Evolutionary conservation across 352 stramenopile species (phyloP).

Genomic region (Phytophthora cajani): DNA sequence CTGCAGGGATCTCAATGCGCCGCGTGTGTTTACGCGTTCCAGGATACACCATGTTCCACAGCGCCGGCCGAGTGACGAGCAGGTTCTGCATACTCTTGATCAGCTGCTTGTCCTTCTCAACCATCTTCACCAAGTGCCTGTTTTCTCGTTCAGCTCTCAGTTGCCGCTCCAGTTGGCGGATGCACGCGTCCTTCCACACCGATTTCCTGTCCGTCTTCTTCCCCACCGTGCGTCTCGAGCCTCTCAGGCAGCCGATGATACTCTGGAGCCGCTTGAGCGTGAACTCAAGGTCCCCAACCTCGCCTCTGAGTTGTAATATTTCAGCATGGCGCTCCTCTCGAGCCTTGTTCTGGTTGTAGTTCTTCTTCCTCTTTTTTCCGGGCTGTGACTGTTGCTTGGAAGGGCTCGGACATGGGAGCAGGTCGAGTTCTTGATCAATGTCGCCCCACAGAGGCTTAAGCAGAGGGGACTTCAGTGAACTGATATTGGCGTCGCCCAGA

Average conservation of each 20-base stretch:
- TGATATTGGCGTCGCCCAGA: not conserved
- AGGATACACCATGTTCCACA: constrained; percentile 19
- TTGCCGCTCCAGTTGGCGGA: constrained; percentile 19
- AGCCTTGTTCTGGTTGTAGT: constrained; percentile 25
- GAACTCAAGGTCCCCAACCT: constrained; percentile 30
- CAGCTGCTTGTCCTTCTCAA: constrained; percentile 28
- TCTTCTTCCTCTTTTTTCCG: not conserved
- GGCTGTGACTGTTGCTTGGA: not conserved
- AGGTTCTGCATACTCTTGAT: constrained; percentile 26
- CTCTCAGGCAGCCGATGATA: not conserved
- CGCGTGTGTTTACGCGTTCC: constrained; percentile 17
- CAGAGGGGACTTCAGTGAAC: not conserved
- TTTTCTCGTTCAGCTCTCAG: constrained; percentile 32
- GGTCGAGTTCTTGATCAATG: not conserved
- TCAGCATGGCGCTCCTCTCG: constrained; percentile 29
- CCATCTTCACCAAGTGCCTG: constrained; percentile 29
- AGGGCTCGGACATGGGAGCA: not conserved
- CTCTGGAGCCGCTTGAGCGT: constrained; percentile 17
- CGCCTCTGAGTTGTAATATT: constrained; percentile 23
- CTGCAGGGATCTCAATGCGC: constrained; percentile 26
- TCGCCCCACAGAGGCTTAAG: not conserved
- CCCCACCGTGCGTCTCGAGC: not conserved
- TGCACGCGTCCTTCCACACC: constrained; percentile 10
- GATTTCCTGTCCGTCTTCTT: not conserved
- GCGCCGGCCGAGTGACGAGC: constrained; percentile 11